A percentile compares a stretch with the other conserved stretches of the same genome.
phyloP scores from a whole-genome alignment of 495 filamentous ascomycete genomes.

The Hypoxylon cercidicola region DNA sequence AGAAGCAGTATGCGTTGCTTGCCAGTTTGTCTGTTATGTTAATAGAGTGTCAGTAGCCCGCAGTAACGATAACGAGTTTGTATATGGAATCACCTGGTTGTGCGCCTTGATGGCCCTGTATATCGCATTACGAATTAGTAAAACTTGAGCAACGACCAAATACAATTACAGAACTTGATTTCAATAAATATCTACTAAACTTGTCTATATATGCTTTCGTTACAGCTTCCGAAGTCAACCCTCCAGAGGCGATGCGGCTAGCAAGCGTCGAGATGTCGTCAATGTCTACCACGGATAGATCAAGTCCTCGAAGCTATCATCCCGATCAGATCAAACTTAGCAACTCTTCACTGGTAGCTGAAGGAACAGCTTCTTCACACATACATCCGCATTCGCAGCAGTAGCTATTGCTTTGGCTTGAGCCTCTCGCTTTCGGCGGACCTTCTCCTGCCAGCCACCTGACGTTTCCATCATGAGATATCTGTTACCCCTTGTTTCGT shows the following conservation, averaged over 20 bases:
- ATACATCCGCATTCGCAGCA: constrained; percentile 21
- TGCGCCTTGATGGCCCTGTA: constrained; percentile 30
- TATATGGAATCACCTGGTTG: constrained; percentile 40
- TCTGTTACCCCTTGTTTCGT: constrained; percentile 16
- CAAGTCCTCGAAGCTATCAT: constrained; percentile 19
- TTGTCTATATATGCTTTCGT: constrained; percentile 60
- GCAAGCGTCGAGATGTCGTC: constrained; percentile 51
- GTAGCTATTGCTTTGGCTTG: constrained; percentile 27
- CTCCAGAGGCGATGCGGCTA: constrained; percentile 48
- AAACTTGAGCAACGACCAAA: not conserved
- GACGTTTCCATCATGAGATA: constrained; percentile 27
- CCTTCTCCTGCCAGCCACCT: constrained; percentile 29
- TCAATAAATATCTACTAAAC: constrained; percentile 45
- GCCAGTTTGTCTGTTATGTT: constrained; percentile 55
- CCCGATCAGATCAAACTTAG: constrained; percentile 26
- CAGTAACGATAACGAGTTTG: constrained; percentile 4
- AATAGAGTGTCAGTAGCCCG: constrained; percentile 1
- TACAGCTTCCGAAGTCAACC: constrained; percentile 56
- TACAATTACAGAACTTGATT: not conserved
- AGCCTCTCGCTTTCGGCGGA: constrained; percentile 30
- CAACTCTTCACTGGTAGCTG: constrained; percentile 7
- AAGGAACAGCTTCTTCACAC: not conserved
- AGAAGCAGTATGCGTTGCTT: constrained; percentile 21
- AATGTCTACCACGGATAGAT: constrained; percentile 54
- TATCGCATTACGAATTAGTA: constrained; percentile 12